Conservation (phyloP, 2,329 filamentous ascomycete species). For the Colletotrichum coccodes region DNA sequence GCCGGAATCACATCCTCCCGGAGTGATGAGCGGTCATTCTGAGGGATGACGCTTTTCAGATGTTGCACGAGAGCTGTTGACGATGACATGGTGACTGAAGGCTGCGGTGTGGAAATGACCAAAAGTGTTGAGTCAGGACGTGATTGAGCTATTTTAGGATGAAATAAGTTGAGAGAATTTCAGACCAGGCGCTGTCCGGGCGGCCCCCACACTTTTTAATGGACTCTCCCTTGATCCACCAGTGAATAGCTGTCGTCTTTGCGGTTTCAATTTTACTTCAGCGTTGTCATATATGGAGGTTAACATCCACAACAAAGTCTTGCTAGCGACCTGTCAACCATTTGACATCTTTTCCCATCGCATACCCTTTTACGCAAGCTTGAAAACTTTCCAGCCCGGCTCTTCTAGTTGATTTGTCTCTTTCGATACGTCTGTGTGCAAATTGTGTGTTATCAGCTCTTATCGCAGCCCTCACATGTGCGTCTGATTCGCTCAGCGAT, state of each 20-base stretch:
- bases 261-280: background rate
- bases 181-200: background rate
- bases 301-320: background rate
- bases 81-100: conserved; percentile 1
- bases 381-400: background rate
- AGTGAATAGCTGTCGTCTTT: background rate
- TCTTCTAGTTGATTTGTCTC: background rate
- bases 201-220: conserved; percentile 5
- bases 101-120: background rate
- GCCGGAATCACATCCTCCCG: conserved; percentile 58
- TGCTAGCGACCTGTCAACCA: background rate
- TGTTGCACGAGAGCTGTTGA: conserved; percentile 18
- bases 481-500: background rate
- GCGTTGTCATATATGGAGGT: conserved; percentile 3
- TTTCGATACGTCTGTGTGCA: background rate
- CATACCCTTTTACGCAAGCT: background rate
- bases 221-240: conserved; percentile 14
- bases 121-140: conserved; percentile 21
- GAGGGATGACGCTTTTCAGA: conserved; percentile 38
- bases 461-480: background rate
- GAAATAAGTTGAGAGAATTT: conserved; percentile 29
- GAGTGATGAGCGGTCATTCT: conserved; percentile 44
- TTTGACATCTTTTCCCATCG: no score
- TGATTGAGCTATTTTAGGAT: conserved; percentile 27
- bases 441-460: background rate